These are phyloP conservation scores for Babjeviella inositovora DNA, from an alignment of 805 yeast genomes.

Conservation along the genomic window DNA sequence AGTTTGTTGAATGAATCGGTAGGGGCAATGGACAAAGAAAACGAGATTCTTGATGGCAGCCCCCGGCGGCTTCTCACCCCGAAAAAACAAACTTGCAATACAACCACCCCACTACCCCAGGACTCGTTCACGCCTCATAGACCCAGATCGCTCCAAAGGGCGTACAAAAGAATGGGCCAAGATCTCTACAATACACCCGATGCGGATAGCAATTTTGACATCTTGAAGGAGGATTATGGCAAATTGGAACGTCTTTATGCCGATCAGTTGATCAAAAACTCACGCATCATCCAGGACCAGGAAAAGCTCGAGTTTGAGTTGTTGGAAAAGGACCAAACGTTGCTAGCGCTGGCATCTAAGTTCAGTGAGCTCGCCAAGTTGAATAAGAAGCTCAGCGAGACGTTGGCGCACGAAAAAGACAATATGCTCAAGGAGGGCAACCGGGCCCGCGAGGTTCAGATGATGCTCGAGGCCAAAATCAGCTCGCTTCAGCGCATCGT, in stretches of 20 bases:
- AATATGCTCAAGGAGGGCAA: too few relatives aligned
- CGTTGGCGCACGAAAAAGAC: not conserved
- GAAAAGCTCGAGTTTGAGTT: constrained; percentile 1
- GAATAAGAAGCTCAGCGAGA: not conserved
- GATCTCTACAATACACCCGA: too few relatives aligned
- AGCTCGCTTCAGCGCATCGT: not conserved
- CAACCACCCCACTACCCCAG: too few relatives aligned
- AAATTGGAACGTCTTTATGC: constrained; percentile 1
- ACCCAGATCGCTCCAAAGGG: too few relatives aligned
- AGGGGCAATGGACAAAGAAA: too few relatives aligned
- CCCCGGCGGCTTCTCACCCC: too few relatives aligned
- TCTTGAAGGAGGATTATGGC: not conserved
- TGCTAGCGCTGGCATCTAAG: not conserved
- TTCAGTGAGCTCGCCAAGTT: not conserved
- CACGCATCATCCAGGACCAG: not conserved
- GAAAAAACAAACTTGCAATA: too few relatives aligned
- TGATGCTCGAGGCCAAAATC: not conserved
- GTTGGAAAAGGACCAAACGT: not conserved
- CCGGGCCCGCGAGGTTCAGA: too few relatives aligned
- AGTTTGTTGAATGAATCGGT: too few relatives aligned
- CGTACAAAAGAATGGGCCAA: too few relatives aligned
- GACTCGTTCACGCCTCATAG: too few relatives aligned
- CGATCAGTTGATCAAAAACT: constrained; percentile 1
- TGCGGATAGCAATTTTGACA: not conserved
- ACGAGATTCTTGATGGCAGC: too few relatives aligned